These are phyloP conservation scores for Paraphaeosphaeria sporulosa DNA, from an alignment of 2,329 filamentous ascomycete species.

Conservation along the genomic window DNA sequence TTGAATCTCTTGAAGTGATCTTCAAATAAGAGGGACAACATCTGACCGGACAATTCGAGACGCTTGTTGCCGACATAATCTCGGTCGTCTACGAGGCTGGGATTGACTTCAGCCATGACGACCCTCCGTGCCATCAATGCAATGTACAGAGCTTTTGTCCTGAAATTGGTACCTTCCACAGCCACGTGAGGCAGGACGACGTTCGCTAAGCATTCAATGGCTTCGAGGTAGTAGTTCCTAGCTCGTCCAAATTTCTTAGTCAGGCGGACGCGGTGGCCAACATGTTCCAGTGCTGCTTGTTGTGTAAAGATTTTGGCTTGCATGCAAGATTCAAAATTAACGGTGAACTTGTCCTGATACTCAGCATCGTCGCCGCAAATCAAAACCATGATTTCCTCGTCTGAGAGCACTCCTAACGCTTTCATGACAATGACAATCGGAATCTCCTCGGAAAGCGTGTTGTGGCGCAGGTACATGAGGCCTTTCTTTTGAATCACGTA, in stretches of 20 bases:
- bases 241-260: constrained; percentile 70
- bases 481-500: constrained; percentile 96
- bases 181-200: constrained; percentile 95
- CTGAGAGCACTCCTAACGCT: constrained; percentile 90
- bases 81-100: constrained; percentile 89
- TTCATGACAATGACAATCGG: constrained; percentile 94
- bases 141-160: constrained; percentile 95
- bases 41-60: constrained; percentile 90
- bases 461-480: constrained; percentile 86
- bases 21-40: constrained; percentile 92
- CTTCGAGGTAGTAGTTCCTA: constrained; percentile 85
- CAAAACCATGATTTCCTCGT: constrained; percentile 92
- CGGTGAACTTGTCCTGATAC: constrained; percentile 93
- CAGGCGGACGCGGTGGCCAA: constrained; percentile 80
- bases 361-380: constrained; percentile 85
- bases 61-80: constrained; percentile 99
- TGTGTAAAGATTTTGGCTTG: constrained; percentile 89
- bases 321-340: constrained; percentile 90
- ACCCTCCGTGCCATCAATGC: constrained; percentile 98
- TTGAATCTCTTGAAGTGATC: constrained; percentile 98
- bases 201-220: constrained; percentile 88
- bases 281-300: constrained; percentile 92
- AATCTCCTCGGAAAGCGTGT: constrained; percentile 91
- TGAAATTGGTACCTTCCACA: constrained; percentile 89
- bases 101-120: constrained; percentile 89